These are phyloP conservation scores for Mucor saturninus DNA, from an alignment of 371 early-diverging fungal genomes.

Conservation along the genomic window DNA sequence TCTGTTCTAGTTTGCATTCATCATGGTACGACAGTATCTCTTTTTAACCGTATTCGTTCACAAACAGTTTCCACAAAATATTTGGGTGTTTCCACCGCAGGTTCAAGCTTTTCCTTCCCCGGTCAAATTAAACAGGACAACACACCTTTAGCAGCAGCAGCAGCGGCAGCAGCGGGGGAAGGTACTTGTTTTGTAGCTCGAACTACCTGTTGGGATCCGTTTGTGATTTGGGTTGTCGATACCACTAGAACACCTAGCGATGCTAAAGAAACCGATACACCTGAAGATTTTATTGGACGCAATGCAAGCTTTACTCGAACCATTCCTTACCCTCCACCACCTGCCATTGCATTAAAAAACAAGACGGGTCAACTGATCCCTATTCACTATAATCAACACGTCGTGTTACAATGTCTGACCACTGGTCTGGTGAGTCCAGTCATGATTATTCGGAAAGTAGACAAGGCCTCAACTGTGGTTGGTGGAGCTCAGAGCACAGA, in stretches of 20 bases:
- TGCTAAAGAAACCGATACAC: conserved; percentile 31
- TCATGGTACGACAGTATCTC: conserved; percentile 79
- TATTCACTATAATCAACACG: conserved; percentile 78
- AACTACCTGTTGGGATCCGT: conserved; percentile 79
- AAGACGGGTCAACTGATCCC: conserved; percentile 58
- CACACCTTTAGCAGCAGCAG: conserved; percentile 24
- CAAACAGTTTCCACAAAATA: conserved; percentile 90
- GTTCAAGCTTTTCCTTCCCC: conserved; percentile 43
- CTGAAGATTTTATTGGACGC: conserved; percentile 16
- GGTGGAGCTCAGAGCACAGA: conserved; percentile 51
- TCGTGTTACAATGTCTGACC: conserved; percentile 76
- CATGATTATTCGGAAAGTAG: conserved; percentile 80
- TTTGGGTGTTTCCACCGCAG: conserved; percentile 61
- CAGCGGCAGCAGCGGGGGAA: conserved; percentile 40
- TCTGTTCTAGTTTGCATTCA: conserved; percentile 69
- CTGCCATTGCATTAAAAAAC: conserved; percentile 63
- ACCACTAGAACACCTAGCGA: conserved; percentile 59
- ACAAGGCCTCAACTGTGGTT: conserved; percentile 75
- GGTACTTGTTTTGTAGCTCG: conserved; percentile 72
- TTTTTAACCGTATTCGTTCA: conserved; percentile 75
- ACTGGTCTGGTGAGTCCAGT: conserved; percentile 81
- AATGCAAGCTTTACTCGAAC: conserved; percentile 9
- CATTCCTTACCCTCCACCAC: conserved; percentile 66
- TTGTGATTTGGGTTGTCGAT: conserved; percentile 81
- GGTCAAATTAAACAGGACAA: conserved; percentile 35